Base-by-base conservation (phyloP, 1,139 yeast species). In the Saccharomyces hybrid region DNA sequence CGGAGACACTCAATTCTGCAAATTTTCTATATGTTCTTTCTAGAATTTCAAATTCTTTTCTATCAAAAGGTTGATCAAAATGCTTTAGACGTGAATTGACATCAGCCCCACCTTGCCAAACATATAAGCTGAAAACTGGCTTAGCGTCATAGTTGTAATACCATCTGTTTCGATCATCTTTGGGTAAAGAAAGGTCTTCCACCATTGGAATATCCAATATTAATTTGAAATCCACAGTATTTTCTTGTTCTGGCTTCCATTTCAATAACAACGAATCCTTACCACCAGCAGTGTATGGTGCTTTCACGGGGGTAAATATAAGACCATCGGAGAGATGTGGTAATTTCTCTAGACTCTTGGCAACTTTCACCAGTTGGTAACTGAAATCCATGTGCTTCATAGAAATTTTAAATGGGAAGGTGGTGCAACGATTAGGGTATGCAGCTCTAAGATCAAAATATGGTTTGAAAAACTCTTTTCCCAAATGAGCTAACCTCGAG, bases 231-330 rank as follows among this genome's bases (percentile, higher is more conserved):
- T 95, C 99, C 38, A 95, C 80, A 0, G 97, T 85, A 65, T 95
- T 95, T 70, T 93, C 99, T 57, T 88, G 88, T 8, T 96, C 90
- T 0, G 99, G 98, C 65, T 95, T 95, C 99, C 99, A 95, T 70
- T 95, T 95, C 54, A 95, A 73, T 50, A 87, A 69, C 1, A 86
- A 81, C 3, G 81, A 79, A 69, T 93, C 98, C 0, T 98, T 91
- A 11, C 68, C 66, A 11, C 98, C 98, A 60, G 84, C 82, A 3
- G 82, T 78, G 71, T 95, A 95, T 0, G 96, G 95, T 0, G 95
- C 81, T 57, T 83, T 89, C 34, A 95, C 88, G 62, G 96, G 88
- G 1, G 99, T 95, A 69, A 89, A 88, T 57, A 95, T 89, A 46
- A 95, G 78, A 1, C 99, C 99, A 72, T 95, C 99, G 1, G 95